Base-by-base conservation (phyloP, 1,139 yeast genomes). In the Yamadazyma oceani region DNA sequence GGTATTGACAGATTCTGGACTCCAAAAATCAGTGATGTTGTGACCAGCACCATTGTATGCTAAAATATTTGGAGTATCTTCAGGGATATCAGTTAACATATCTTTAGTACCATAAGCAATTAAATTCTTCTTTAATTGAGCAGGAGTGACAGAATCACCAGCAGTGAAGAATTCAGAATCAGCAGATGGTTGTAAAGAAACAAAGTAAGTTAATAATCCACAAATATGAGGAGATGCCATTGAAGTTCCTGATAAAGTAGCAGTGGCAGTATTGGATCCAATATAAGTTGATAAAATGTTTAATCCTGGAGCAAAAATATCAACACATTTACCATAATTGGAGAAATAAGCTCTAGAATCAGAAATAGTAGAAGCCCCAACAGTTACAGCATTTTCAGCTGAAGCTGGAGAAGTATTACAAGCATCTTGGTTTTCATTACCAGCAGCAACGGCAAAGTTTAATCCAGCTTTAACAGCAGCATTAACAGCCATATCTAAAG, bases 41-140 rank as follows among this genome's bases (percentile, higher is more conserved):
- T 80, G 80, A 49, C 96, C 96, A 46, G 83, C 97, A 69, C 98
- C 98, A 61, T 92, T 92, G 77, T 69, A 92, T 39, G 92, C 89
- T 65, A 92, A 78, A 44, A 82, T 68, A 69, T 92, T 92, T 54
- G 96, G 96, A 39, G 97, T 85, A 21, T 66, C 74, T 48, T 94
- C 94, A 36, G 52, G 52, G 46, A 90, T 67, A 51, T 85, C 66
- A 17, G 47, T 39, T 35, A 69, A 50, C 10, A 53, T 54, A 31
- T 60, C 65, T 41, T 55, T 58, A 17, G 74, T 64, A 41, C 69
- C 69, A 43, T 60, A 66, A 41, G 62, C 62, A 48, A 68, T 51
- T 44, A 69, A 55, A 37, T 60, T 63, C 33, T 49, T 48, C 56
- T 69, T 69, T 54, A 69, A 62, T 33, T 49, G 58, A 6, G 48